Evolutionary conservation across 2,329 filamentous ascomycete species (phyloP).

Genomic region (Aspergillus sergii): DNA sequence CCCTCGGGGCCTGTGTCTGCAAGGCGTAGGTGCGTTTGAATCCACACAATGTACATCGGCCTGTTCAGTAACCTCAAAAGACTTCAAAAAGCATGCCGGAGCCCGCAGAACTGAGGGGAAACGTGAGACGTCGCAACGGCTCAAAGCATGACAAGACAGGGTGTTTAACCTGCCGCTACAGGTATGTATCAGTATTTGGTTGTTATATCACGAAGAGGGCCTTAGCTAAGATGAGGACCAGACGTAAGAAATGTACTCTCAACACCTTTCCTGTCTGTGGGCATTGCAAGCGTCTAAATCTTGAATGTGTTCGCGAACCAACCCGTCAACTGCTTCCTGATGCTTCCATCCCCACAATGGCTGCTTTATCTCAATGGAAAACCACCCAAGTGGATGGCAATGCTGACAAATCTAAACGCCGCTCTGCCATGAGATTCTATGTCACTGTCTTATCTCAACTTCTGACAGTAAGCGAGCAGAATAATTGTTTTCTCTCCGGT

Average conservation of each 20-base stretch:
- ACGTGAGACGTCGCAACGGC: background rate
- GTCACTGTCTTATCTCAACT: background rate
- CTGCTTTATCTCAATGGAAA: background rate
- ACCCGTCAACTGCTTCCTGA: background rate
- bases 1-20: no score
- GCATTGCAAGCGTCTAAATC: background rate
- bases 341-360: background rate
- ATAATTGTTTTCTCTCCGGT: conserved; percentile 4
- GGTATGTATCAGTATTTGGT: background rate
- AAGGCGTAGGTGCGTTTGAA: no score
- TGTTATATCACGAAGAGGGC: no score
- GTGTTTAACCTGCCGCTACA: background rate
- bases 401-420: background rate
- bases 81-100: no score
- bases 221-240: background rate
- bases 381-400: no score
- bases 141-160: conserved; percentile 4
- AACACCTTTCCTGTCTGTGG: conserved; percentile 3
- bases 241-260: conserved; percentile 1
- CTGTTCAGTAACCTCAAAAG: no score
- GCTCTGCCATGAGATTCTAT: background rate
- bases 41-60: background rate
- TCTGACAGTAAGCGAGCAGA: background rate
- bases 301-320: background rate
- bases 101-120: no score